These are phyloP conservation scores for Penicillium cosmopolitanum DNA, from an alignment of 495 filamentous ascomycete species.

Conservation along the genomic window DNA sequence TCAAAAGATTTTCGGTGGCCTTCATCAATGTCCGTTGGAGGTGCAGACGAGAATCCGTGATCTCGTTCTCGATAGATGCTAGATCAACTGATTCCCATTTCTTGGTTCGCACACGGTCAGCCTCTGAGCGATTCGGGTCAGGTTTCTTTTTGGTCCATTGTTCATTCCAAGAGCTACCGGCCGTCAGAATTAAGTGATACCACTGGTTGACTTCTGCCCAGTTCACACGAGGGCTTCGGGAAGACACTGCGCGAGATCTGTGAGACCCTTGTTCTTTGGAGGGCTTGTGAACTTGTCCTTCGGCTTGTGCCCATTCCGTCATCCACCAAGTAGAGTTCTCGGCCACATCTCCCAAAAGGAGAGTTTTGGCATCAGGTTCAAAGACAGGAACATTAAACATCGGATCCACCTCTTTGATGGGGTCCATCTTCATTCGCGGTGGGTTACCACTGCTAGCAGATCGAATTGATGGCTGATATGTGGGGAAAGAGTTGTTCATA, in stretches of 20 bases:
- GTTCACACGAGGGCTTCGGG: conserved; percentile 71
- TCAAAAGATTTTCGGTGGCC: conserved; percentile 82
- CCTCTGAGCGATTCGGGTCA: conserved; percentile 28
- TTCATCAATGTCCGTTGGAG: conserved; percentile 74
- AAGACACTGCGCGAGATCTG: conserved; percentile 51
- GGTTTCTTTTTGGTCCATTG: conserved; percentile 50
- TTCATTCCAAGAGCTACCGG: conserved; percentile 63
- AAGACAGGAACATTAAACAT: conserved; percentile 38
- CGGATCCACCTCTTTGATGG: conserved; percentile 19
- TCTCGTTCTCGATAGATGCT: conserved; percentile 59
- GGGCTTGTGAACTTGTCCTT: conserved; percentile 27
- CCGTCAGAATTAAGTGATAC: conserved; percentile 72
- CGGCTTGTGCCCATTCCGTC: conserved; percentile 48
- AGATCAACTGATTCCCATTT: conserved; percentile 38
- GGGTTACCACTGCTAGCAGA: conserved; percentile 31
- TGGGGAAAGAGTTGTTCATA: conserved; percentile 72
- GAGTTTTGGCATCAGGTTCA: conserved; percentile 74
- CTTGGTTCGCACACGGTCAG: conserved; percentile 27
- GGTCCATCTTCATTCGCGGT: conserved; percentile 33
- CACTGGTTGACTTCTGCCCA: conserved; percentile 75
- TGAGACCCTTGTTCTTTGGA: conserved; percentile 30
- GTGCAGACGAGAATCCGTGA: conserved; percentile 70
- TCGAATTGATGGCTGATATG: conserved; percentile 29
- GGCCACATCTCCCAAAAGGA: conserved; percentile 77
- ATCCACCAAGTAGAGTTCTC: conserved; percentile 90